Base-by-base conservation (phyloP, 1,284 basidiomycete species). In the Boletellus deceptivus region DNA sequence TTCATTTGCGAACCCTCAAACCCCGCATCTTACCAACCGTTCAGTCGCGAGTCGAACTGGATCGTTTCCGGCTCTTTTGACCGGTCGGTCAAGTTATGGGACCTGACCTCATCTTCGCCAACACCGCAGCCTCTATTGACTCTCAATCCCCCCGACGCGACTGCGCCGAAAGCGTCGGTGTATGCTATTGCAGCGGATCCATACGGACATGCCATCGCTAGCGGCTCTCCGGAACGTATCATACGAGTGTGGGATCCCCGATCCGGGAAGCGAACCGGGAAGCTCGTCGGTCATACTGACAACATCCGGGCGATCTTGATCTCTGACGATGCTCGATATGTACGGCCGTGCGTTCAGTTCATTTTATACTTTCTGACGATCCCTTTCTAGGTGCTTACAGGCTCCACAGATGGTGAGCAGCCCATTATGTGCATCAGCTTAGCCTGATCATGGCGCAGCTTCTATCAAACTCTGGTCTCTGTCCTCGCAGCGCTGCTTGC, bases 51-150 rank as follows among this genome's bases (percentile, higher is more conserved):
- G 53, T 84, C 89, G 54, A 81, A 82, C 41, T 93, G 92, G 84
- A 77, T 98, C 31, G 94, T 93, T 17, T 97, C 93, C 0, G 97
- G 93, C 2, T 96, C 94, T 0, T 93, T 99, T 55, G 97, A 99
- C 72, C 80, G 91, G 16, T 90, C 87, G 2, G 87, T 99, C 68
- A 94, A 93, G 63, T 76, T 99, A 1, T 99, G 97, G 96, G 94
- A 98, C 64, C 75, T 95, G n/a, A 73, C 72, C 11, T 73, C 77
- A 31, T 64, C 68, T 11, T 70, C 65, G 20, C 72, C 54, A 42
- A 50, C 60, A 17, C 59, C 68, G 9, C 72, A 77, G 20, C 77
- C 84, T 18, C 64, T 89, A 33, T 68, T 80, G 20, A 84, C 83
- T 1, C 70, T 90, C 20, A 75, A 77, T 50, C 78, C 84, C 3